A percentile compares a stretch with the other conserved stretches of the same genome.
phyloP scores from a whole-genome alignment of 768 basidiomycete species.

The Lenzites betulinus region DNA sequence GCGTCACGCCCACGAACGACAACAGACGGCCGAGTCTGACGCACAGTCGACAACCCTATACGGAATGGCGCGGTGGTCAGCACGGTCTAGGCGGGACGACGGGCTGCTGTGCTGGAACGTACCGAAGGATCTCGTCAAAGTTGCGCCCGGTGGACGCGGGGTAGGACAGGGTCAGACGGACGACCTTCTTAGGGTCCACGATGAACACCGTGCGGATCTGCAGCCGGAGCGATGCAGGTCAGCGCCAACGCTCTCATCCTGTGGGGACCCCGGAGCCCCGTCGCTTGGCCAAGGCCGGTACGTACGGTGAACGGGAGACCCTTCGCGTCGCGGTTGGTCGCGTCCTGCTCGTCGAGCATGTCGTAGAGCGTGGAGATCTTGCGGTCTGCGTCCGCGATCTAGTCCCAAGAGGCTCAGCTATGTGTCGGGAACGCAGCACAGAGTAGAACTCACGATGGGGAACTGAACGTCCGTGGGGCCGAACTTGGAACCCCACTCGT shows the following conservation, averaged over 20 bases:
- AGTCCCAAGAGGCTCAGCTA: not conserved
- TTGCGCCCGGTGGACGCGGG: constrained; percentile 96
- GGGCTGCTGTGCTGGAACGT: not conserved
- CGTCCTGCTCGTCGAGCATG: constrained; percentile 96
- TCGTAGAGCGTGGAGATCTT: constrained; percentile 86
- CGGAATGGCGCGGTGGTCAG: not conserved
- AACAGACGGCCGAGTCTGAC: constrained; percentile 8
- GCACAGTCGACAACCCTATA: constrained; percentile 72
- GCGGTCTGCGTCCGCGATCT: constrained; percentile 93
- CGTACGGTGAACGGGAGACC: constrained; percentile 90
- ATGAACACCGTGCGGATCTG: constrained; percentile 96
- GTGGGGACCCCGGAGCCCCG: not conserved
- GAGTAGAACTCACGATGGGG: constrained; percentile 72
- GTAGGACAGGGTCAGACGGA: constrained; percentile 88
- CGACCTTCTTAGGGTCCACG: constrained; percentile 95
- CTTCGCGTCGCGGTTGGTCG: constrained; percentile 82
- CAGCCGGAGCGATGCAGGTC: not conserved
- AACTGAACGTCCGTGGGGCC: constrained; percentile 79
- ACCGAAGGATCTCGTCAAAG: constrained; percentile 75
- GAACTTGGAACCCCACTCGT: constrained; percentile 69
- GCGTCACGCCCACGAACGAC: not conserved
- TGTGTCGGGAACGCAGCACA: no score
- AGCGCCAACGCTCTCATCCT: not conserved
- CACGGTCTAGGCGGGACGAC: not conserved
- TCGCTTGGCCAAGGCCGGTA: not conserved